Conservation (phyloP, 768 basidiomycete genomes). For the Sistotremastrum suecicum region DNA sequence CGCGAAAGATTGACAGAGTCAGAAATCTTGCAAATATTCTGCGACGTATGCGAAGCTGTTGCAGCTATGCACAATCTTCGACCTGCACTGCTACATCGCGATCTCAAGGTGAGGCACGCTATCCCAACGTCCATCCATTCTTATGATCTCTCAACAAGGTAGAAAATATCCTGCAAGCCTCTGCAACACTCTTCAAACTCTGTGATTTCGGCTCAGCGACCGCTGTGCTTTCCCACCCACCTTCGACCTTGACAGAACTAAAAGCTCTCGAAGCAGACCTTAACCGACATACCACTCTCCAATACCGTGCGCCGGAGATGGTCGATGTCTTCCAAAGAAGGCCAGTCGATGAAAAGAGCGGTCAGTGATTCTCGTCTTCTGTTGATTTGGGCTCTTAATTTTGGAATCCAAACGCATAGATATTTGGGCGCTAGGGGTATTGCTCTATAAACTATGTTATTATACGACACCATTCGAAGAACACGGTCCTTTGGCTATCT, state of each 20-base stretch:
- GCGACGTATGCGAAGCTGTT: conserved; percentile 93
- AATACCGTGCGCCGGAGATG: conserved; percentile 99
- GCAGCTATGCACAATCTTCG: conserved; percentile 92
- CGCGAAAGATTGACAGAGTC: conserved; percentile 89
- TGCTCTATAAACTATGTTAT: conserved; percentile 97
- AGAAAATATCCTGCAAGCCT: conserved; percentile 92
- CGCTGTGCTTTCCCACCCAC: conserved; percentile 52
- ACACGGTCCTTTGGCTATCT: conserved; percentile 88
- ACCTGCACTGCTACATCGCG: conserved; percentile 86
- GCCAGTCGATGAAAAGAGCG: conserved; percentile 80
- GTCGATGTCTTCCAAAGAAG: conserved; percentile 77
- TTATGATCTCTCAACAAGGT: conserved; percentile 24
- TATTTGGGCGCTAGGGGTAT: conserved; percentile 93
- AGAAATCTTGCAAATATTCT: conserved; percentile 96
- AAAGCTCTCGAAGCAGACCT: conserved; percentile 81
- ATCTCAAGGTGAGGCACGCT: conserved; percentile 49
- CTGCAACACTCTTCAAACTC: conserved; percentile 75
- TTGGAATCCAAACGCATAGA: conserved; percentile 25
- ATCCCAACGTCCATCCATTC: background rate
- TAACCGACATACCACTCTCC: conserved; percentile 89
- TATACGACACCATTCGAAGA: conserved; percentile 99
- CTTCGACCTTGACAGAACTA: conserved; percentile 70
- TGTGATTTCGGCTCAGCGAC: conserved; percentile 97
- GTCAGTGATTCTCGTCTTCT: conserved; percentile 5
- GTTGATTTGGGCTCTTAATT: background rate